Conservation (phyloP, 768 basidiomycete genomes). For the Suillus weaverae region DNA sequence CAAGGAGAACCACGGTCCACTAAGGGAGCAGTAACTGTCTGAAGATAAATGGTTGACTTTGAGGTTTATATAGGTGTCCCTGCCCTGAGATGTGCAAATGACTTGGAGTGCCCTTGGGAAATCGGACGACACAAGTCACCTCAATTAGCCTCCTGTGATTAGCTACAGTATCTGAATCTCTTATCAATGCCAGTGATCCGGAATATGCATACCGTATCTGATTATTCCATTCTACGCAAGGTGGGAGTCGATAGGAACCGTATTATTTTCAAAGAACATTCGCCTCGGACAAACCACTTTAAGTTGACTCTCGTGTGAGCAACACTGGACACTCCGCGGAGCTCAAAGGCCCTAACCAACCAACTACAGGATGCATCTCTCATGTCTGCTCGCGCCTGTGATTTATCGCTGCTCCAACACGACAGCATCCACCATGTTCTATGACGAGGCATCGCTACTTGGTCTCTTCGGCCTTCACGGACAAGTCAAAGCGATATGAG, state of each 20-base stretch:
- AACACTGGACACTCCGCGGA: neutral
- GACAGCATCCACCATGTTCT: neutral
- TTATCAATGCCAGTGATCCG: neutral
- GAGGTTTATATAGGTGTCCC: slow-evolving; percentile 12
- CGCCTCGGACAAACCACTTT: neutral
- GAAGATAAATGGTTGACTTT: slow-evolving; percentile 2
- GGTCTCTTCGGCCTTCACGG: neutral
- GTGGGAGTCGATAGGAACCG: neutral
- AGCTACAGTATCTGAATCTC: neutral
- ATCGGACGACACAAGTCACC: neutral
- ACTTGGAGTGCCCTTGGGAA: slow-evolving; percentile 1
- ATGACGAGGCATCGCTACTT: neutral
- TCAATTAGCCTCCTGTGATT: neutral
- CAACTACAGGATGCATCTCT: too few species aligned
- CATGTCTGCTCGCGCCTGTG: neutral
- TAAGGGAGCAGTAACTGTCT: neutral
- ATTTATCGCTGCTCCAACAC: neutral
- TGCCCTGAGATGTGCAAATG: slow-evolving; percentile 14
- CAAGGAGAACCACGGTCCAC: neutral
- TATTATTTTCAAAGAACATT: neutral
- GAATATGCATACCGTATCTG: neutral
- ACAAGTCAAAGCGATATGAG: neutral
- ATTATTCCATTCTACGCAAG: neutral
- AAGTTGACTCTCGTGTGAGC: neutral
- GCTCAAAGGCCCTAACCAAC: neutral